Evolutionary conservation across 2,329 filamentous ascomycete genomes (phyloP).

Genomic region (Amauroascus verrucosus): DNA sequence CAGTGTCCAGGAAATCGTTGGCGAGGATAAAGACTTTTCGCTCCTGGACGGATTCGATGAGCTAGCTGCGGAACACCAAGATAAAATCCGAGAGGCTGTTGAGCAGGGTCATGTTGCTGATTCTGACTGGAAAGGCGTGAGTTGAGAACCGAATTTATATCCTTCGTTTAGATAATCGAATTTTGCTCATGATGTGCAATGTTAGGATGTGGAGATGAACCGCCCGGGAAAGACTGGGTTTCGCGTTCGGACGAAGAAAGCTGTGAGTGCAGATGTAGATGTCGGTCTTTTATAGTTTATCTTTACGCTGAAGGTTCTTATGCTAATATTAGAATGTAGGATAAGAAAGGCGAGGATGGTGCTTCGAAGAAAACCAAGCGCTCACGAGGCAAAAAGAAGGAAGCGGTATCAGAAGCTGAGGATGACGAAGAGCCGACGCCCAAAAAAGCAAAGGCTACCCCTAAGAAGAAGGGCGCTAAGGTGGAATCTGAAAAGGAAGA

Average conservation of each 20-base stretch:
- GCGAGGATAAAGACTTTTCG: conserved; percentile 47
- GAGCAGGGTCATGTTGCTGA: conserved; percentile 70
- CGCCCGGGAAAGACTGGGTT: conserved; percentile 57
- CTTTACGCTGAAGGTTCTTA: neutral
- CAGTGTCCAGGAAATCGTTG: conserved; percentile 49
- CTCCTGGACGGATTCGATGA: conserved; percentile 75
- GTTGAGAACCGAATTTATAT: conserved; percentile 23
- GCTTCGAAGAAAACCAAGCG: conserved; percentile 28
- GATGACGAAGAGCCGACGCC: conserved; percentile 15
- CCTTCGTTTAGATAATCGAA: neutral
- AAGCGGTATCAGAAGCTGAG: conserved; percentile 14
- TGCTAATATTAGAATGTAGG: neutral
- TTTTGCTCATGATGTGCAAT: conserved; percentile 12
- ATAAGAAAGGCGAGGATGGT: conserved; percentile 21
- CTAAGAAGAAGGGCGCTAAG: conserved; percentile 12
- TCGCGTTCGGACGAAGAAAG: conserved; percentile 33
- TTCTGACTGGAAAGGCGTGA: conserved; percentile 80
- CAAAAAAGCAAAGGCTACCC: conserved; percentile 17
- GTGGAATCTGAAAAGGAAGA: conserved; percentile 10
- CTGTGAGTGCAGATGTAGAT: conserved; percentile 15
- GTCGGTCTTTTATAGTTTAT: neutral
- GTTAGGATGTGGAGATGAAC: conserved; percentile 67
- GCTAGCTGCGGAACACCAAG: conserved; percentile 55
- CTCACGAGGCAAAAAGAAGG: conserved; percentile 28
- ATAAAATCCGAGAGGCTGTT: conserved; percentile 63